Evolutionary conservation across 495 filamentous ascomycete species (phyloP).

Genomic region (Hypomontagnella monticulosa): DNA sequence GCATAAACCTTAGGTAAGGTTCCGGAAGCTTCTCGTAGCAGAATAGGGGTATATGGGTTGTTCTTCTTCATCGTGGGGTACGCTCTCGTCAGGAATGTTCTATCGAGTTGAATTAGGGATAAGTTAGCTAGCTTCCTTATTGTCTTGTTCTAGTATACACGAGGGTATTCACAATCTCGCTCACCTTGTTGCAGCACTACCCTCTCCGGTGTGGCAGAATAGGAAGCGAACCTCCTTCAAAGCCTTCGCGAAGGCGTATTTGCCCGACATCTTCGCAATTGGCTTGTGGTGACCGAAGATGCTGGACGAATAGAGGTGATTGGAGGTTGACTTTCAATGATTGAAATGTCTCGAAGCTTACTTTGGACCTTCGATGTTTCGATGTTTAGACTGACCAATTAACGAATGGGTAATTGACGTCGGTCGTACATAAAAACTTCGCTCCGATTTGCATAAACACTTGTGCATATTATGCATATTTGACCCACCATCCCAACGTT

Average conservation of each 20-base stretch:
- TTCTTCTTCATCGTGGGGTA: slow-evolving; percentile 99
- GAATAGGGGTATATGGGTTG: slow-evolving; percentile 93
- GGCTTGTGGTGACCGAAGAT: slow-evolving; percentile 19
- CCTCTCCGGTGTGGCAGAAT: slow-evolving; percentile 92
- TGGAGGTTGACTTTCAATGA: slow-evolving; percentile 6
- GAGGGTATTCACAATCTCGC: slow-evolving; percentile 30
- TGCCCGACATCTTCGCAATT: slow-evolving; percentile 77
- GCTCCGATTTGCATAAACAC: neutral
- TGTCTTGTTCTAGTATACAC: neutral
- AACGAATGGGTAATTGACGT: slow-evolving; percentile 10
- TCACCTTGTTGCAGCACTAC: slow-evolving; percentile 86
- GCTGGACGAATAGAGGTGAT: slow-evolving; percentile 5
- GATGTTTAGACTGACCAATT: too few species aligned
- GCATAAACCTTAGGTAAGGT: slow-evolving; percentile 87
- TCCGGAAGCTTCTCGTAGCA: slow-evolving; percentile 89
- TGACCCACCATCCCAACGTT: neutral
- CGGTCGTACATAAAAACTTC: slow-evolving; percentile 24
- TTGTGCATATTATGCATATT: neutral
- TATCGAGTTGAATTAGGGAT: slow-evolving; percentile 47
- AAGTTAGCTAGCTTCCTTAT: slow-evolving; percentile 10
- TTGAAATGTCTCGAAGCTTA: slow-evolving; percentile 8
- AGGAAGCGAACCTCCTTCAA: slow-evolving; percentile 97
- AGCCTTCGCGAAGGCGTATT: slow-evolving; percentile 87
- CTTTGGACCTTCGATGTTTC: neutral
- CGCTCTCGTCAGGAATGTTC: slow-evolving; percentile 87